Percentiles rank a stretch among this genome's conserved stretches.
These are phyloP conservation scores for Leptodermis oblonga DNA, from an alignment of 257 asterid species.

Conservation along the genomic window DNA sequence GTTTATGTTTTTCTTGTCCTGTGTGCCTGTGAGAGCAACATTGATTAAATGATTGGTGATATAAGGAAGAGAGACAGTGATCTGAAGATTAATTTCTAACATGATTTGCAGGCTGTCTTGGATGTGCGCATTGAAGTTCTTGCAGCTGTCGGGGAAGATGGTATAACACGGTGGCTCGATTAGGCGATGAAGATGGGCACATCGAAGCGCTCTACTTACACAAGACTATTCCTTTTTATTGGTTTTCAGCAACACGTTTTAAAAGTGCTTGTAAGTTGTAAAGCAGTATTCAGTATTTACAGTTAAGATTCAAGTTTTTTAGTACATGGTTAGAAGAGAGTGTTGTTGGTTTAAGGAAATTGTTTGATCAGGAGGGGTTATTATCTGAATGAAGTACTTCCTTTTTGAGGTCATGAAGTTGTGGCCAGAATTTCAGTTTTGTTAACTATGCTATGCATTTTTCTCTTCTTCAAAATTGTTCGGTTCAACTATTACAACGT, in stretches of 20 bases:
- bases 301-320: slow-evolving; percentile 18
- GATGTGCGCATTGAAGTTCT: slow-evolving; percentile 82
- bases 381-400: not conserved
- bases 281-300: slow-evolving; percentile 21
- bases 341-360: not conserved
- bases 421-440: not conserved
- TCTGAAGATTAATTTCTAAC: not conserved
- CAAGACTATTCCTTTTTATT: slow-evolving; percentile 16
- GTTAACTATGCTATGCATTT: too few relatives aligned
- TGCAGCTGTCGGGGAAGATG: slow-evolving; percentile 94
- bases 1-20: not conserved
- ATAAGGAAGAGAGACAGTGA: too few relatives aligned
- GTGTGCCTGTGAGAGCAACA: not conserved
- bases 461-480: not conserved
- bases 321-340: not conserved
- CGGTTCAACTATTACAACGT: too few relatives aligned
- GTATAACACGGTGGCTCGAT: slow-evolving; percentile 95
- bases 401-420: not conserved
- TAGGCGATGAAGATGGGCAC: slow-evolving; percentile 27
- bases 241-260: slow-evolving; percentile 25
- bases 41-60: not conserved
- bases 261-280: slow-evolving; percentile 21
- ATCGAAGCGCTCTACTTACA: not conserved
- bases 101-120: slow-evolving; percentile 65
- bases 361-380: not conserved